These are phyloP conservation scores for Pseudocercospora vitis DNA, from an alignment of 2,329 filamentous ascomycete species.

Conservation along the genomic window DNA sequence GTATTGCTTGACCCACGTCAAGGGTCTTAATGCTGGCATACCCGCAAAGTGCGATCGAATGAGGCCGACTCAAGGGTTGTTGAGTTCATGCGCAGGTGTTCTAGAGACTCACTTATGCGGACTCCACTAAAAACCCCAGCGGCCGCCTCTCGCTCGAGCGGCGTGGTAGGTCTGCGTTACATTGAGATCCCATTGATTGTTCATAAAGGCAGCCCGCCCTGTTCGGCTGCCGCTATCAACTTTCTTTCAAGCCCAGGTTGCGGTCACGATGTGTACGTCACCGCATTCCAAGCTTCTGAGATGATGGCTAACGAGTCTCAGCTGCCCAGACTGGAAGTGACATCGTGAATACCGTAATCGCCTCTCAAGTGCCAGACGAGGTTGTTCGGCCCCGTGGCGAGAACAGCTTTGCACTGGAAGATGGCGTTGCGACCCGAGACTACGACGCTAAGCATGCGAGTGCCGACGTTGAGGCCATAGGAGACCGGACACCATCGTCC, in stretches of 20 bases:
- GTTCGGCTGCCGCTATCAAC: too few relatives aligned
- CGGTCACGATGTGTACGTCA: neutral
- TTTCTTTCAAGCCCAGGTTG: neutral
- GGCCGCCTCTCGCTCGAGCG: neutral
- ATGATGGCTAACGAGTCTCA: neutral
- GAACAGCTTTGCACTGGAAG: constrained; percentile 24
- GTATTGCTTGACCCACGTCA: neutral
- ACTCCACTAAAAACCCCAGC: neutral
- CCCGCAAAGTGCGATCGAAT: neutral
- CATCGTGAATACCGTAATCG: constrained; percentile 50
- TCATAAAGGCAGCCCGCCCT: neutral
- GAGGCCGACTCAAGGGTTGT: neutral
- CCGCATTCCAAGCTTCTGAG: neutral
- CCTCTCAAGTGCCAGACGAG: constrained; percentile 19
- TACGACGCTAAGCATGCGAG: constrained; percentile 18
- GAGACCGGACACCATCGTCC: constrained; percentile 24
- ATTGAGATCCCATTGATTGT: constrained; percentile 2
- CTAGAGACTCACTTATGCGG: neutral
- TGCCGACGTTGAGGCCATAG: constrained; percentile 27
- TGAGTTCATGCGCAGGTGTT: neutral
- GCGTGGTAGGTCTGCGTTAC: neutral
- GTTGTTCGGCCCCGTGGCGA: constrained; percentile 22
- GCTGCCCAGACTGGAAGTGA: constrained; percentile 3
- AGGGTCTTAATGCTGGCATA: neutral
- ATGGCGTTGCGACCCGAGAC: constrained; percentile 22